These are phyloP conservation scores for Staphylotrichum tortipilum DNA, from an alignment of 495 filamentous ascomycete genomes.

Conservation along the genomic window DNA sequence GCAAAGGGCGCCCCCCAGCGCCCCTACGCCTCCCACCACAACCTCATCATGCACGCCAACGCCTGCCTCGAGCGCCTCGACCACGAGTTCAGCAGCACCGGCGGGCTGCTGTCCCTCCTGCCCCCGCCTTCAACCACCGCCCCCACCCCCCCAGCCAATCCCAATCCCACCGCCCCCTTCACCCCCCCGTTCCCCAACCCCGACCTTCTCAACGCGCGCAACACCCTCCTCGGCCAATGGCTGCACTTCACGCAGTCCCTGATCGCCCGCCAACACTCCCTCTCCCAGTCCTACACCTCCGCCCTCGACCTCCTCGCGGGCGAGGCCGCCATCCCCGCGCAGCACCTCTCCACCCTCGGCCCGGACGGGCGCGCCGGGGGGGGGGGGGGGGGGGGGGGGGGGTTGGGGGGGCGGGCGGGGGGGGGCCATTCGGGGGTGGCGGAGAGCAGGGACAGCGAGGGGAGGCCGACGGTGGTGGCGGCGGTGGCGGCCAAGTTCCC, in stretches of 20 bases:
- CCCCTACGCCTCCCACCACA: conserved; percentile 40
- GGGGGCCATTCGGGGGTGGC: conserved; percentile 34
- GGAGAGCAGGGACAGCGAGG: conserved; percentile 34
- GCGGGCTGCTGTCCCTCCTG: conserved; percentile 41
- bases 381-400: conserved; percentile 16
- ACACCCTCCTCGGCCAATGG: conserved; percentile 42
- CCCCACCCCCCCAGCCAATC: too few species aligned
- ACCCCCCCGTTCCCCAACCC: conserved; percentile 6
- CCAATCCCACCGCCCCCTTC: too few species aligned
- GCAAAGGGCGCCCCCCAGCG: conserved; percentile 7
- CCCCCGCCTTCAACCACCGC: conserved; percentile 15
- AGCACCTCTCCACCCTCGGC: conserved; percentile 23
- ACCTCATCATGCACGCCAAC: conserved; percentile 45
- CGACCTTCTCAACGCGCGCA: conserved; percentile 25
- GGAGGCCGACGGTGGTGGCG: conserved; percentile 37
- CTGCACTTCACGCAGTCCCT: conserved; percentile 41
- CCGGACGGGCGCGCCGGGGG: conserved; percentile 24
- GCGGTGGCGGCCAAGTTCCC: conserved; percentile 30
- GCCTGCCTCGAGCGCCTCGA: conserved; percentile 45
- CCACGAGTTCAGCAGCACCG: conserved; percentile 43
- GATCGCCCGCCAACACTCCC: conserved; percentile 40
- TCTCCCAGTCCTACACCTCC: conserved; percentile 41
- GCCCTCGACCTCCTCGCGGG: conserved; percentile 37
- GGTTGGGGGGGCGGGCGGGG: conserved; percentile 34
- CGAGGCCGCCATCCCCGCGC: conserved; percentile 42